These are phyloP conservation scores for Fomitopsis palustris DNA, from an alignment of 1,284 basidiomycete species.

Conservation along the genomic window DNA sequence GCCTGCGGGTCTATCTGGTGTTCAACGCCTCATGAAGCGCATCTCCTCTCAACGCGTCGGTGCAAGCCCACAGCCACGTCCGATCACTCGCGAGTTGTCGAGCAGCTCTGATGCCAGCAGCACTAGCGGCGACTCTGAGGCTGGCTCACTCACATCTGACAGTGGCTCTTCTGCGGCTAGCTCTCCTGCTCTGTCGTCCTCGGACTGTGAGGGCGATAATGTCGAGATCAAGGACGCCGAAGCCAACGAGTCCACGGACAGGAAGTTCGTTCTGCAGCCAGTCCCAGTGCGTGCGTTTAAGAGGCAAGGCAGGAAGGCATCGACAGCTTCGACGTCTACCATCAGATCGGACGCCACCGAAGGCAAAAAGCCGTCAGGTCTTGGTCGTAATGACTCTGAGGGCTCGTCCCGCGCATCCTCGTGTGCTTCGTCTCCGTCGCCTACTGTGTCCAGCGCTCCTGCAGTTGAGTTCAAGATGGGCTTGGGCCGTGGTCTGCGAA, in stretches of 20 bases:
- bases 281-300: constrained; percentile 41
- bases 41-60: constrained; percentile 47
- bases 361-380: constrained; percentile 17
- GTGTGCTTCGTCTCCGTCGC: constrained; percentile 11
- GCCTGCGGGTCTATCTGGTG: constrained; percentile 26
- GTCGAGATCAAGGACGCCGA: constrained; percentile 38
- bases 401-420: background rate
- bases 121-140: constrained; percentile 53
- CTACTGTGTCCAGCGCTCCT: constrained; percentile 9
- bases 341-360: constrained; percentile 24
- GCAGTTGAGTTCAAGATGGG: constrained; percentile 9
- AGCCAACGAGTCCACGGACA: constrained; percentile 24
- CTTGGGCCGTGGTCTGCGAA: constrained; percentile 11
- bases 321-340: constrained; percentile 32
- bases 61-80: constrained; percentile 19
- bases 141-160: constrained; percentile 60
- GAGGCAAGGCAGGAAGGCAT: constrained; percentile 35
- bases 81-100: constrained; percentile 26
- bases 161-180: constrained; percentile 45
- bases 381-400: constrained; percentile 1
- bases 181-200: constrained; percentile 29
- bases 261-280: constrained; percentile 37
- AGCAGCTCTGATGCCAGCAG: constrained; percentile 37
- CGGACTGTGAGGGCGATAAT: constrained; percentile 39
- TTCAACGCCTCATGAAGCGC: constrained; percentile 53